Conservation (phyloP, 2,329 filamentous ascomycete species). For the Cytospora piceicola region DNA sequence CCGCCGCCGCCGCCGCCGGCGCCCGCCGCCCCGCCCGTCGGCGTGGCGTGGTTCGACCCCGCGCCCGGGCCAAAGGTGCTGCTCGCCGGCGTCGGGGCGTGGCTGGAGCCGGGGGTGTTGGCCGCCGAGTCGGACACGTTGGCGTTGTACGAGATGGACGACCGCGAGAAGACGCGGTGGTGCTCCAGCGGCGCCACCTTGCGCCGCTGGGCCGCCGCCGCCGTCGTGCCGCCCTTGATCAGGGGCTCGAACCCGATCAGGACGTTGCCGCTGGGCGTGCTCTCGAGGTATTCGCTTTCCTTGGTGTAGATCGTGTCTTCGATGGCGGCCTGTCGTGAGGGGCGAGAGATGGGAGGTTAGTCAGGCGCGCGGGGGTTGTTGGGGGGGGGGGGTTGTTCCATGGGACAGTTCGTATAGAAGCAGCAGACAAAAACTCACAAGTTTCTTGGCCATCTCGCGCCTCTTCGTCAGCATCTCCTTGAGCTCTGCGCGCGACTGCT, state of each 20-base stretch:
- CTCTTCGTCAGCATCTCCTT: conserved; percentile 70
- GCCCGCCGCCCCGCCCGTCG: conserved; percentile 54
- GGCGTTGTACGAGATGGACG: conserved; percentile 64
- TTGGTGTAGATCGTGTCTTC: conserved; percentile 85
- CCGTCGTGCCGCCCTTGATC: conserved; percentile 81
- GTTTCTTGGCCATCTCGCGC: conserved; percentile 51
- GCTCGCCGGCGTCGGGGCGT: conserved; percentile 59
- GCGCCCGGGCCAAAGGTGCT: conserved; percentile 48
- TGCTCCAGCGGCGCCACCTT: conserved; percentile 68
- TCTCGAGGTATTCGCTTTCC: conserved; percentile 88
- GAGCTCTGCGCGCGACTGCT: conserved; percentile 70
- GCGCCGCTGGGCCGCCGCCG: conserved; percentile 64
- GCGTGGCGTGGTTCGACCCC: conserved; percentile 58
- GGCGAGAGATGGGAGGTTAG: not conserved
- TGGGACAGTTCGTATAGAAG: not conserved
- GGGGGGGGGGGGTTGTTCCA: not conserved
- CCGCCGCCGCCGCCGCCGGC: conserved; percentile 38
- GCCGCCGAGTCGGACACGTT: conserved; percentile 32
- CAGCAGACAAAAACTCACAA: conserved; percentile 34
- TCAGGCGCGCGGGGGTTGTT: too few relatives aligned
- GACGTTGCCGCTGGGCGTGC: conserved; percentile 88
- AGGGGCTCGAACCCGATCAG: conserved; percentile 98
- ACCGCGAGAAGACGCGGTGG: conserved; percentile 74
- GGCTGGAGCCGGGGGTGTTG: conserved; percentile 42
- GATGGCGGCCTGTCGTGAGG: conserved; percentile 32